Evolutionary conservation across 2,329 filamentous ascomycete species (phyloP), one percentile per base, ranked within the genome.

Genomic region (Arthrinium phaeospermum): DNA sequence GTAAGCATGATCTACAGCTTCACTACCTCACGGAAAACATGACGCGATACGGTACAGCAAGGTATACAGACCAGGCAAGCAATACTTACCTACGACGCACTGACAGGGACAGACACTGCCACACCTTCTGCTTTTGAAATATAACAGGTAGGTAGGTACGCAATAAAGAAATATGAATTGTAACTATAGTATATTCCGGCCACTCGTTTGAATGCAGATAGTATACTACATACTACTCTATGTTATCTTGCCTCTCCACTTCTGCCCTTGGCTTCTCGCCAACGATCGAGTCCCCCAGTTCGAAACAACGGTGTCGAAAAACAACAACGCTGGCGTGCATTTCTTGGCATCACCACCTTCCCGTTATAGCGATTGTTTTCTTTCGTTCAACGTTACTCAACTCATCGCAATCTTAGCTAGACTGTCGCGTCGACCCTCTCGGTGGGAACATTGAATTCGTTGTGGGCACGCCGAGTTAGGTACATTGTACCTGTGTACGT

Each of bases 331-430:
- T 61, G 53, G 30, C 53, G 30, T 61, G 53, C 53, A 61, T 61
- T 8, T 12, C 53, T 61, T 61, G 19, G 53, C 53, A 61, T 37
- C 53, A 61, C 53, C 53, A 61, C 53, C 53, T 61, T 61, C 53
- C 53, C 53, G 22, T 37, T 61, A 22, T 37, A 12, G 53, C 53
- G 19, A 61, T 37, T 61, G 30, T 61, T 61, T 37, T 61, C 53
- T 37, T 61, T 61, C 27, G 53, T 61, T 12, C 16, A 37, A 34
- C 53, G 53, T 61, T 61, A 61, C 53, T 61, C 30, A n/a, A 37
- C 16, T 61, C 6, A 61, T 61, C 30, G 53, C 19, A 61, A 61
- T 61, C 34, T 64, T 41, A 64, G 19, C 57, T 64, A 5, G 57
- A 37, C 30, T 34, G 30, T 61, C 30, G 30, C 30, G 6, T 61